These are phyloP conservation scores for Aureobasidium pullulans DNA, from an alignment of 2,329 filamentous ascomycete species.

Conservation along the genomic window DNA sequence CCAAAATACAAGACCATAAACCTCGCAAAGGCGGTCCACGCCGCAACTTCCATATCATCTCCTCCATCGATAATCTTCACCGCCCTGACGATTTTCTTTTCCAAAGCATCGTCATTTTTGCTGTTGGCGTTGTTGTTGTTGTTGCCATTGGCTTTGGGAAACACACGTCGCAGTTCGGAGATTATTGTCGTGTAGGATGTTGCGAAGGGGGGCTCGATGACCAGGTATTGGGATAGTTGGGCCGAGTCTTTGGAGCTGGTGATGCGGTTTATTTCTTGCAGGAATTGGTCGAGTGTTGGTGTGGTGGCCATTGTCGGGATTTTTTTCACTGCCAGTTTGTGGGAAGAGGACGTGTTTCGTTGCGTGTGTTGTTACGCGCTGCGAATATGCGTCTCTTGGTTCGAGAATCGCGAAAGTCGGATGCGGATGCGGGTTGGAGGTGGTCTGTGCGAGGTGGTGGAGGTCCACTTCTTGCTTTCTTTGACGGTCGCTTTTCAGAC, in stretches of 20 bases:
- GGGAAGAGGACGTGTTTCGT: neutral
- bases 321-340: neutral
- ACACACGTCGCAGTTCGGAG: slow-evolving; percentile 56
- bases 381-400: neutral
- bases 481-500: too few species aligned
- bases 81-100: slow-evolving; percentile 55
- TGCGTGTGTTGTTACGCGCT: neutral
- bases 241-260: slow-evolving; percentile 58
- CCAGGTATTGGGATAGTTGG: slow-evolving; percentile 61
- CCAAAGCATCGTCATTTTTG: slow-evolving; percentile 44
- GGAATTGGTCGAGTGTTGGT: slow-evolving; percentile 60
- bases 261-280: slow-evolving; percentile 55
- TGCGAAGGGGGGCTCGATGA: slow-evolving; percentile 64
- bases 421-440: neutral
- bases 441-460: neutral
- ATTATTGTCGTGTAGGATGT: slow-evolving; percentile 62
- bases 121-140: too few species aligned
- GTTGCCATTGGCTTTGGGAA: slow-evolving; percentile 33
- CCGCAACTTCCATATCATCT: slow-evolving; percentile 52
- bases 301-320: slow-evolving; percentile 35
- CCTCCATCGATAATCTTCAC: slow-evolving; percentile 57
- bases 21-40: slow-evolving; percentile 68
- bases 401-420: neutral
- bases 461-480: too few species aligned
- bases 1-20: slow-evolving; percentile 76